Evolutionary conservation across 306 rosid genomes (phyloP).

Genomic region (Vigna radiata): DNA sequence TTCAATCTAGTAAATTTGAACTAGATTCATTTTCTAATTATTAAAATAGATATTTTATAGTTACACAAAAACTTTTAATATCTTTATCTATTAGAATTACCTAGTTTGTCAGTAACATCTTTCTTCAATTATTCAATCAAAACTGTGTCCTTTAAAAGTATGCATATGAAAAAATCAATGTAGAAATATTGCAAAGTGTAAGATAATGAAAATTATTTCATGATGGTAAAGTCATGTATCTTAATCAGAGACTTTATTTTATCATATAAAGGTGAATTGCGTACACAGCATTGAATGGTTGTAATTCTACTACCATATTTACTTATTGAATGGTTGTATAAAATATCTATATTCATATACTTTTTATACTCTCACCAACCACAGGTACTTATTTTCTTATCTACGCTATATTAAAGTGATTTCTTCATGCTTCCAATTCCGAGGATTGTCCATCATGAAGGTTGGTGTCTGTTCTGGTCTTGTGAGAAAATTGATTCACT

Average conservation of each 20-base stretch:
- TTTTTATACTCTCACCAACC: neutral
- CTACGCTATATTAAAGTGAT: neutral
- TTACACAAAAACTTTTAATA: too few relatives aligned
- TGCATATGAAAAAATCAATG: too few relatives aligned
- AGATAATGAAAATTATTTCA: too few relatives aligned
- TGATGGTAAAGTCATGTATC: too few relatives aligned
- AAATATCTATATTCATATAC: neutral
- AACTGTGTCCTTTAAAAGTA: too few relatives aligned
- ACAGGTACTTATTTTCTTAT: constrained; percentile 1
- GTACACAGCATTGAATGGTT: constrained; percentile 4
- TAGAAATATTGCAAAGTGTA: too few relatives aligned
- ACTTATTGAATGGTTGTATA: neutral
- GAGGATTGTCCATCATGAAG: neutral
- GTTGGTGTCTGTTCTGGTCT: constrained; percentile 11
- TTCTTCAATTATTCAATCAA: too few relatives aligned
- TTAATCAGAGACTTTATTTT: neutral
- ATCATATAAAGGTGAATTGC: neutral
- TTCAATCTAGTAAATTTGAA: too few relatives aligned
- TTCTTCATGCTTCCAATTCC: constrained; percentile 18
- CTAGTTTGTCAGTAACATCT: too few relatives aligned
- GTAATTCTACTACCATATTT: constrained; percentile 7
- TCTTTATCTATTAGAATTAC: too few relatives aligned
- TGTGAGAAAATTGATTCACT: constrained; percentile 36
- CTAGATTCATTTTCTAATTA: too few relatives aligned
- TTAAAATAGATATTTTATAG: too few relatives aligned